Percentiles rank a stretch among this genome's conserved stretches.
phyloP scores from a whole-genome alignment of 2,329 filamentous ascomycete species.

The Aspergillus sp. region DNA sequence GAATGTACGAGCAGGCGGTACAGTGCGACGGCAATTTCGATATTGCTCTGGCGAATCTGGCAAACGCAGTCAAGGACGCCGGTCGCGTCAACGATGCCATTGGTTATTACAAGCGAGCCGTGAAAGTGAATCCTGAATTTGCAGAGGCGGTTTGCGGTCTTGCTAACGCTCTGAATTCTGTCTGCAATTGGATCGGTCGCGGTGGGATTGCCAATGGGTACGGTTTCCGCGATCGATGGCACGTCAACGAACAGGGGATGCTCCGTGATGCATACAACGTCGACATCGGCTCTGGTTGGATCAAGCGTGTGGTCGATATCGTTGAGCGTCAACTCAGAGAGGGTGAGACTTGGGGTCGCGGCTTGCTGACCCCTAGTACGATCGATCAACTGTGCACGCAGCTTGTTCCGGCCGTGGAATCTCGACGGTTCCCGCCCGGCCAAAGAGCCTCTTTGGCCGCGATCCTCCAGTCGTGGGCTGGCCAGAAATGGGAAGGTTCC shows the following conservation, averaged over 20 bases:
- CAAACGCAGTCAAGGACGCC: conserved; percentile 96
- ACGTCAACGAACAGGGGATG: conserved; percentile 81
- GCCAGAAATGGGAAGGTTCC: conserved; percentile 81
- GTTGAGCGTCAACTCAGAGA: conserved; percentile 83
- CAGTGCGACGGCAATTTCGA: conserved; percentile 91
- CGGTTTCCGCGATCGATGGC: conserved; percentile 81
- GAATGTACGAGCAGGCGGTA: conserved; percentile 96
- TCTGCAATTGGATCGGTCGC: conserved; percentile 88
- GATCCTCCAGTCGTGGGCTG: conserved; percentile 58
- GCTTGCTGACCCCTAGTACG: conserved; percentile 56
- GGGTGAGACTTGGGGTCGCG: conserved; percentile 78
- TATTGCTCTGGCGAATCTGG: conserved; percentile 91
- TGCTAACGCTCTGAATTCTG: conserved; percentile 90
- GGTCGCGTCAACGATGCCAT: conserved; percentile 91
- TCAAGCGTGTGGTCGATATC: conserved; percentile 84
- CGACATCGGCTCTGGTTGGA: conserved; percentile 68
- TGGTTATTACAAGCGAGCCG: conserved; percentile 82
- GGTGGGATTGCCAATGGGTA: conserved; percentile 75
- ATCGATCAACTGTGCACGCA: conserved; percentile 51
- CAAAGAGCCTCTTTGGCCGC: conserved; percentile 27
- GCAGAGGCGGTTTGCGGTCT: conserved; percentile 95
- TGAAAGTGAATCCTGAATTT: conserved; percentile 89
- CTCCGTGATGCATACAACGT: conserved; percentile 67
- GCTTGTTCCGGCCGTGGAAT: conserved; percentile 32
- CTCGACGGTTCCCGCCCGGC: conserved; percentile 18